Evolutionary conservation across 495 filamentous ascomycete species (phyloP).

Genomic region (Glutinoglossum americanum): DNA sequence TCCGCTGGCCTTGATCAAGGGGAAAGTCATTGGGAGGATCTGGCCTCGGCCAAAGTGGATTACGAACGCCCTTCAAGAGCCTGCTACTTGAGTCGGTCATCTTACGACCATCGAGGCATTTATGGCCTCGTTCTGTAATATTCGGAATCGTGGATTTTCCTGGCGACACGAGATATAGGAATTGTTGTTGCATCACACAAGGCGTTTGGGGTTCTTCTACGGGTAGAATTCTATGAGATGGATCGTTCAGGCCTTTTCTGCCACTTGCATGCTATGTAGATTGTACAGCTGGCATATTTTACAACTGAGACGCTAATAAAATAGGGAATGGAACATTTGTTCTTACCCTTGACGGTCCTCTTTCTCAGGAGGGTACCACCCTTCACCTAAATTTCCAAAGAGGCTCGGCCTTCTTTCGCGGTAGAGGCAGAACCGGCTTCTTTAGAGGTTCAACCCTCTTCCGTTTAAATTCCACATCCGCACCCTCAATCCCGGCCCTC

Average conservation of each 20-base stretch:
- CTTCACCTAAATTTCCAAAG: neutral
- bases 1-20: slow-evolving; percentile 62
- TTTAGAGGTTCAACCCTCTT: slow-evolving; percentile 35
- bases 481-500: slow-evolving; percentile 46
- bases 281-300: too few species aligned
- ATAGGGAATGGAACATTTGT: too few species aligned
- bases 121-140: too few species aligned
- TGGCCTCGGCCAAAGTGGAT: slow-evolving; percentile 34
- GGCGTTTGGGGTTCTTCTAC: too few species aligned
- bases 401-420: neutral
- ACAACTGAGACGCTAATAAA: too few species aligned
- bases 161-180: too few species aligned
- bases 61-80: slow-evolving; percentile 15
- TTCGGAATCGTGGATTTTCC: too few species aligned
- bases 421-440: slow-evolving; percentile 7
- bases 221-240: too few species aligned
- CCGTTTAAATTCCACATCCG: slow-evolving; percentile 66
- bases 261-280: neutral
- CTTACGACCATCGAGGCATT: too few species aligned
- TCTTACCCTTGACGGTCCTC: too few species aligned
- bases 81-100: neutral
- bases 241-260: neutral
- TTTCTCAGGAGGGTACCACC: too few species aligned
- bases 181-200: too few species aligned
- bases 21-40: slow-evolving; percentile 56